Percentiles rank a stretch among this genome's conserved stretches.
Evolutionary conservation across 202 grass and related monocot genomes (phyloP).

Genomic region (Hordeum pubiflorum): DNA sequence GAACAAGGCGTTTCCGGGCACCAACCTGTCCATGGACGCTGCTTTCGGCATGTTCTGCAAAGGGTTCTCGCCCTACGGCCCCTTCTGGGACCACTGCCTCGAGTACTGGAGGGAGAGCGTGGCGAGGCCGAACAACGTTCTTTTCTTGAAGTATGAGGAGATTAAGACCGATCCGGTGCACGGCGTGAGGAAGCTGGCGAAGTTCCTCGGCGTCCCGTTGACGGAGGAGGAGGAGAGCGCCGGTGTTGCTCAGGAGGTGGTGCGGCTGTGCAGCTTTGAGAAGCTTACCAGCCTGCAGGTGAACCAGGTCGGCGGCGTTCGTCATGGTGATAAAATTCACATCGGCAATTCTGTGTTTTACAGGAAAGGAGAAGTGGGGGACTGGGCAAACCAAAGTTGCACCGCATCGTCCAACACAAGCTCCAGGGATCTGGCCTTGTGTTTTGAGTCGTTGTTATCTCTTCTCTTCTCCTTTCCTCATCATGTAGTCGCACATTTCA

Average conservation of each 20-base stretch:
- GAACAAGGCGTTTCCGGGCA: neutral
- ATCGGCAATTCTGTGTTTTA: neutral
- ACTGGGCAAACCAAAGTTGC: constrained; percentile 15
- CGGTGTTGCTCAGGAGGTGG: neutral
- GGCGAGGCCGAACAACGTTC: neutral
- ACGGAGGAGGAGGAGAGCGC: neutral
- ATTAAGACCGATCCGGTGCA: neutral
- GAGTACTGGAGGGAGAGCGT: neutral
- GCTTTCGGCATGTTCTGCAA: neutral
- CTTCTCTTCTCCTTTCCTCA: too few species aligned
- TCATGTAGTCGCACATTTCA: too few species aligned
- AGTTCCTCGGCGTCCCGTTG: neutral
- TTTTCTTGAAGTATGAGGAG: neutral
- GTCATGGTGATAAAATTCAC: rapidly evolving
- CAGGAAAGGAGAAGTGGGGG: neutral
- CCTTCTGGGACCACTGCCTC: neutral
- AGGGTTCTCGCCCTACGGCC: neutral
- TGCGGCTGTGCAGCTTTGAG: neutral
- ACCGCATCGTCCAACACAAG: neutral
- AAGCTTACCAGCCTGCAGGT: neutral
- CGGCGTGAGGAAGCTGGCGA: neutral
- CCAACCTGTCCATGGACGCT: neutral
- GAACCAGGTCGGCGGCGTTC: neutral
- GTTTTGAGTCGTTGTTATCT: too few species aligned
- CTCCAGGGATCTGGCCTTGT: neutral